Base-by-base conservation (phyloP, 805 yeast genomes). In the Yarrowia sp. region DNA sequence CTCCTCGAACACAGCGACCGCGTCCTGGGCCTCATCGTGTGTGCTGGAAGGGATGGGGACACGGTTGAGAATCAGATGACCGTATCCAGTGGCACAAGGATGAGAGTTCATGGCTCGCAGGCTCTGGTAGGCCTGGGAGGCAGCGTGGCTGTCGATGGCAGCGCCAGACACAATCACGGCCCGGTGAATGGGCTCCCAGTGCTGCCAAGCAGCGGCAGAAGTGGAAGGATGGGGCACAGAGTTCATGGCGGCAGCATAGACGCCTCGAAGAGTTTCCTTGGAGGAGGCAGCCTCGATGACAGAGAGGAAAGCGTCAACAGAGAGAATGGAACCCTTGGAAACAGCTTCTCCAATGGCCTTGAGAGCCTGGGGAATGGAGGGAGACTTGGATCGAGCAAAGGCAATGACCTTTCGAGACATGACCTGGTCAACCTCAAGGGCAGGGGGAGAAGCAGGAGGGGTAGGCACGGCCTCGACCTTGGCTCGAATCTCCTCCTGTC, bases 1-100 rank as follows among this genome's bases (percentile, higher is more conserved):
- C 56, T 79, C 81, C 55, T 72, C 67, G 58, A 79, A 75, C 63
- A 78, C 67, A 36, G 61, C 43, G 24, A 77, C 61, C 2, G 80
- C 79, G 33, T 73, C 76, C 17, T 71, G 63, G 9, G 78, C 79
- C 52, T 75, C 78, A 66, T 78, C 79, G 30, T 73, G 73, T 15
- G 69, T 68, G 36, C 34, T n/a, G 30, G 30, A 14, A 4, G 55
- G 44, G 3, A 47, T 8, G 10, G 33, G 50, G 17, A 43, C 52
- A 4, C 66, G 52, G 68, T 69, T 65, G 55, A 68, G 56, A 38
- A 79, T 73, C 34, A 77, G 69, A 42, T 74, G 73, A 3, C 78
- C 81, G 64, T 79, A 78, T 3, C 78, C 78, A 39, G 74, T 70
- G 24, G 79, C 78, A 68, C 76, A 74, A 6, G 81, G 80, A 17